Evolutionary conservation across 1,284 basidiomycete species (phyloP), one percentile per base, ranked within the genome.

Genomic region (Ustilago curta): DNA sequence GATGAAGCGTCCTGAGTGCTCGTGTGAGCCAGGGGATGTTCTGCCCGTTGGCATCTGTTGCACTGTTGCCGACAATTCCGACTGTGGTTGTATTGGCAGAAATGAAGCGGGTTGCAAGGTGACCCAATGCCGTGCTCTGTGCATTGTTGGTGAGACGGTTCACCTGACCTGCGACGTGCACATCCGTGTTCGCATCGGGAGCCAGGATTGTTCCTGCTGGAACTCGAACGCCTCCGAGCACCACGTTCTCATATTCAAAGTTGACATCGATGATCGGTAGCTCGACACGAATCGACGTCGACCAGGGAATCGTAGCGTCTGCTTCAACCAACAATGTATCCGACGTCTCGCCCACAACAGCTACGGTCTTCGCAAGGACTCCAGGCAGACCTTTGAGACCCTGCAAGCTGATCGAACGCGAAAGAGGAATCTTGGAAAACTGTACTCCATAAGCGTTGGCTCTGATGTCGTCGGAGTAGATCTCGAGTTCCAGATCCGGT

Each of bases 241-340:
- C 54, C 7, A 42, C 63, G 37, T 56, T 57, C 43, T 60, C 37
- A 68, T 65, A 78, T 48, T 29, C 91, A 83, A 88, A 86, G 54
- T 89, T 86, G 87, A 92, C 92, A 7, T 87, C 88, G 42, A 90
- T 89, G 3, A 88, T 89, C 25, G 91, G 91, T 37, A 92, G 86
- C 71, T 91, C 88, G 69, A 92, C 91, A 23, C 91, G 91, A 37
- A 92, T 85, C 76, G 92, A 89, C 88, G 85, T 67, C 37, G 88
- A 87, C n/a, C 91, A 92, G 2, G 91, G 90, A 67, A 92, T 91
- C 8, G 85, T 64, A 0, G 90, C 88, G 79, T 90, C 89, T 1
- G 91, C 90, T 68, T 89, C 88, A 55, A 92, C 90, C 61, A 89
- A 88, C 65, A 92, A 91, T 27, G 91, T 90, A 61, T 91, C 90